Evolutionary conservation across 2,329 filamentous ascomycete species (phyloP).

Genomic region (Dryadomyces sulphureus): DNA sequence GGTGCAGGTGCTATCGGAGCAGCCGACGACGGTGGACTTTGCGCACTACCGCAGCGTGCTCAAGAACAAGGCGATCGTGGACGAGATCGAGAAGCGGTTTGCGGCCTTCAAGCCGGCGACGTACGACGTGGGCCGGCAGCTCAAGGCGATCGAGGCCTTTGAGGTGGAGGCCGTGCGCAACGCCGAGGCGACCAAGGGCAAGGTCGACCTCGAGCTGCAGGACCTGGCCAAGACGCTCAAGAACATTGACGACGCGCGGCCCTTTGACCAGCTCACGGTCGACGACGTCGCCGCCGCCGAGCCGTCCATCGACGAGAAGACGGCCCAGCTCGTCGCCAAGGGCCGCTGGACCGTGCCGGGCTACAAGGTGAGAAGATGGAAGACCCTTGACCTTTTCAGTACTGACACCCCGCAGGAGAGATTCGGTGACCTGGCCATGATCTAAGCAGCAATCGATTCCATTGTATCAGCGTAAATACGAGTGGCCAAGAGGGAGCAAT

Average conservation of each 20-base stretch:
- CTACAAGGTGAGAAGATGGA: slow-evolving; percentile 67
- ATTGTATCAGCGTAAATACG: slow-evolving; percentile 41
- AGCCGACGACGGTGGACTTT: slow-evolving; percentile 82
- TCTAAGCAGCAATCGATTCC: too few species aligned
- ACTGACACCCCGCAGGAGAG: slow-evolving; percentile 64
- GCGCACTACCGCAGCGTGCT: slow-evolving; percentile 77
- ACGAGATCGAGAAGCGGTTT: slow-evolving; percentile 97
- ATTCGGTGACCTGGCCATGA: slow-evolving; percentile 90
- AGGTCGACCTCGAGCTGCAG: slow-evolving; percentile 88
- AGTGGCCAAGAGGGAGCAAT: slow-evolving; percentile 3
- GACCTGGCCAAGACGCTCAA: slow-evolving; percentile 87
- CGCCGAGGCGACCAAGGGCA: slow-evolving; percentile 89
- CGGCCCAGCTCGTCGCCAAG: slow-evolving; percentile 85
- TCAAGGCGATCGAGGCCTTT: slow-evolving; percentile 97
- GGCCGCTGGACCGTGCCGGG: slow-evolving; percentile 96
- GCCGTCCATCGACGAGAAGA: slow-evolving; percentile 96
- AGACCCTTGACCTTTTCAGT: slow-evolving; percentile 1
- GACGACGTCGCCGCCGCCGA: slow-evolving; percentile 90
- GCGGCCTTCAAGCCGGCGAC: slow-evolving; percentile 77
- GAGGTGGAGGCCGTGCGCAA: slow-evolving; percentile 95
- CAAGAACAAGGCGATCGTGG: slow-evolving; percentile 90
- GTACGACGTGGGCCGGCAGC: slow-evolving; percentile 84
- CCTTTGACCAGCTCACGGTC: slow-evolving; percentile 94
- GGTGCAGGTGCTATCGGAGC: slow-evolving; percentile 69
- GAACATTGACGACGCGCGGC: slow-evolving; percentile 93